Evolutionary conservation across 192 early-diverging fungal genomes (phyloP).

Genomic region (Backusella parvicylindrica): DNA sequence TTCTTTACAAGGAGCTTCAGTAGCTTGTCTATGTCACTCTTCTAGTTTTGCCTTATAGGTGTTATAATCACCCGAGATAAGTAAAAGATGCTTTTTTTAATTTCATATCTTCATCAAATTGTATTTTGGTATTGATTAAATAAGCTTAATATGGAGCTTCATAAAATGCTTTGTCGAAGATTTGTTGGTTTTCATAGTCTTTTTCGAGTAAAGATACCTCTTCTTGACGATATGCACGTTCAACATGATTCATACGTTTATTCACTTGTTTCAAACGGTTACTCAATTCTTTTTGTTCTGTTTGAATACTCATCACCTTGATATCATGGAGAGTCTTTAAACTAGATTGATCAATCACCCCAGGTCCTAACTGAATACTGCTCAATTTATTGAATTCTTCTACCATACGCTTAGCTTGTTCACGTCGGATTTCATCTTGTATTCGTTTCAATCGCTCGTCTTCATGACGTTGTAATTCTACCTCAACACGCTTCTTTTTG

Average conservation of each 20-base stretch:
- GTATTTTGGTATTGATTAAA: conserved; percentile 55
- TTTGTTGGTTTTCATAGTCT: conserved; percentile 90
- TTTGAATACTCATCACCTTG: conserved; percentile 85
- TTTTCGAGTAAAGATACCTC: conserved; percentile 86
- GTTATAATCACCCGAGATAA: conserved; percentile 80
- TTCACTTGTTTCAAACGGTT: conserved; percentile 66
- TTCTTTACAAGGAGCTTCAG: conserved; percentile 47
- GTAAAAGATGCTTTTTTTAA: conserved; percentile 75
- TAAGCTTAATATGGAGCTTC: conserved; percentile 68
- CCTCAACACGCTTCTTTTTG: conserved; percentile 74
- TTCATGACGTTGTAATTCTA: conserved; percentile 83
- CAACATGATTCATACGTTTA: conserved; percentile 84
- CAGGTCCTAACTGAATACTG: conserved; percentile 24
- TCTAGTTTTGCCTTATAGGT: conserved; percentile 56
- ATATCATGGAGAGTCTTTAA: conserved; percentile 72
- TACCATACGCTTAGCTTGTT: conserved; percentile 80
- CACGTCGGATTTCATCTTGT: conserved; percentile 74
- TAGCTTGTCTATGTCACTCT: conserved; percentile 54
- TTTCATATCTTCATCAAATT: conserved; percentile 69
- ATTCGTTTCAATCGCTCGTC: conserved; percentile 71
- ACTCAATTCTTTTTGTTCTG: conserved; percentile 80
- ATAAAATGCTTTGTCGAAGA: conserved; percentile 72
- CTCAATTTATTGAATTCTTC: conserved; percentile 42
- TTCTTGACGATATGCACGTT: conserved; percentile 87
- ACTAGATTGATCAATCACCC: conserved; percentile 81